phyloP scores from a whole-genome alignment of 495 filamentous ascomycete species.

The Hamigera avellanea region DNA sequence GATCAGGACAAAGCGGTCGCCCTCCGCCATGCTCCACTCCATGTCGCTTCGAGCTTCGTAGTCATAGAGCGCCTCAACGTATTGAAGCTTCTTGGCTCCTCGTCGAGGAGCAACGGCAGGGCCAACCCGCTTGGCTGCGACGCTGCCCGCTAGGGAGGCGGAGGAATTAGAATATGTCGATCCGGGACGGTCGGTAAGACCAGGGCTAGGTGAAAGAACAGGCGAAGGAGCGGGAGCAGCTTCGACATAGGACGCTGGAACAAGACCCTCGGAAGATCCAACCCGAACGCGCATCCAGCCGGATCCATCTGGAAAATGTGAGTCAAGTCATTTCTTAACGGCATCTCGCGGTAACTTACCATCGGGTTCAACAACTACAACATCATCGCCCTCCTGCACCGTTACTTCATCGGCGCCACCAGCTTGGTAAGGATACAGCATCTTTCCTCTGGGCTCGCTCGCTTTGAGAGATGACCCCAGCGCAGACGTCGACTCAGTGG shows the following conservation, averaged over 20 bases:
- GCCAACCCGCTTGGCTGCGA: constrained; percentile 66
- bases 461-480: constrained; percentile 11
- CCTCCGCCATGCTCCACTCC: constrained; percentile 83
- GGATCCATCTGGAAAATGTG: constrained; percentile 55
- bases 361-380: constrained; percentile 76
- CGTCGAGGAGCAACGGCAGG: constrained; percentile 86
- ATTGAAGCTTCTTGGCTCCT: constrained; percentile 89
- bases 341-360: constrained; percentile 41
- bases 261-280: constrained; percentile 61
- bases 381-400: constrained; percentile 63
- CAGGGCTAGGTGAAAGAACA: constrained; percentile 20
- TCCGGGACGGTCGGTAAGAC: constrained; percentile 36
- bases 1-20: constrained; percentile 82
- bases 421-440: constrained; percentile 79
- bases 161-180: constrained; percentile 77
- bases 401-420: constrained; percentile 69
- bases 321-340: constrained; percentile 2
- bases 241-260: constrained; percentile 76
- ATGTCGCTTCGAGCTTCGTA: constrained; percentile 76
- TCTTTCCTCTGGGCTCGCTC: constrained; percentile 63
- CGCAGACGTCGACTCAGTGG: constrained; percentile 17
- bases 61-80: constrained; percentile 87
- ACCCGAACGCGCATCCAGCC: constrained; percentile 80
- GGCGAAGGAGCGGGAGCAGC: constrained; percentile 34
- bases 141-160: constrained; percentile 51